Evolutionary conservation across 768 basidiomycete species (phyloP), one percentile per base, ranked within the genome.

Genomic region (Macrocybe gigantea): DNA sequence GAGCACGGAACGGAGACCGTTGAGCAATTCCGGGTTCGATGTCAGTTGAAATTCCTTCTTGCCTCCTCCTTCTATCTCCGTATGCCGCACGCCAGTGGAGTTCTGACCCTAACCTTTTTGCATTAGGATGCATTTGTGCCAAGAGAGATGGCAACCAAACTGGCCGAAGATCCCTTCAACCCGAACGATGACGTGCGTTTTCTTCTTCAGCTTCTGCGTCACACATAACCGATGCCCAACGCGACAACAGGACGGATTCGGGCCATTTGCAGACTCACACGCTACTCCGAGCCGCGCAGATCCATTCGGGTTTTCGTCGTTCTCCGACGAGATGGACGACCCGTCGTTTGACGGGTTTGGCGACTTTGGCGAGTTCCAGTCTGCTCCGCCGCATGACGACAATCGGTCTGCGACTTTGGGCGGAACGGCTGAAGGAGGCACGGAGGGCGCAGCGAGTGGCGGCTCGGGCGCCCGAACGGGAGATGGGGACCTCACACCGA

Each of bases 361-460:
- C 14, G 81, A 84, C 48, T 90, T 91, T 57, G 86, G 87, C 10
- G 88, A 91, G 53, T 91, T 92, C 58, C 86, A 88, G 4, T 33
- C 32, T 15, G 35, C 32, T 38, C 11, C 11, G 11, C 11, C 36
- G 3, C 11, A 38, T 38, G 11, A 11, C 36, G 36, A 14, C 36
- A 14, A 38, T 38, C 14, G 11, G 11, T 14, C 11, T 13, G 40
- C 40, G 10, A 3, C 40, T 22, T 13, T 10, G 14, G 14, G 14
- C 31, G 40, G 40, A 30, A 41, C 22, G 8, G 41, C 22, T 5
- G 80, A 84, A 47, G 89, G 90, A 57, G 86, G 86, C 11, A 88
- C 90, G 53, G 90, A 91, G 57, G 85, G 88, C 4, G 88, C 88
- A 46, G 88, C 88, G 57, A 87, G 87, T 55, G 71, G 70, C 45